Conservation (phyloP, 2,329 filamentous ascomycete genomes). For the Lecanicillium sp. region DNA sequence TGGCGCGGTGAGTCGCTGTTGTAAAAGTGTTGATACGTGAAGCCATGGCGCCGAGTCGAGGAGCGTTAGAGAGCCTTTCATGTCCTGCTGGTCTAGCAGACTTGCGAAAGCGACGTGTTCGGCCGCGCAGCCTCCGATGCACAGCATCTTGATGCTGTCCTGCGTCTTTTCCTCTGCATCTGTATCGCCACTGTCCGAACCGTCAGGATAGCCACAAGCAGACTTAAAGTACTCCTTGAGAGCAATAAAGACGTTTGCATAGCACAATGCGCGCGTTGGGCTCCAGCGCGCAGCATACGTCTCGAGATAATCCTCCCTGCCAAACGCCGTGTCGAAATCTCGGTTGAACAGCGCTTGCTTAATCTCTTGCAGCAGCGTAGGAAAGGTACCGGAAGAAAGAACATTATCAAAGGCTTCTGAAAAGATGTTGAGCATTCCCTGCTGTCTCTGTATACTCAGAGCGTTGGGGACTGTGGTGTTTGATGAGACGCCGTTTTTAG, state of each 20-base stretch:
- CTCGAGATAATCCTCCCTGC: constrained; percentile 58
- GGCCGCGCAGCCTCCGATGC: constrained; percentile 50
- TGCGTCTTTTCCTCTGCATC: not conserved
- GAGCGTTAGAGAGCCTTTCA: constrained; percentile 44
- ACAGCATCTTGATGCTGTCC: constrained; percentile 30
- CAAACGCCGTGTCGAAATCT: constrained; percentile 77
- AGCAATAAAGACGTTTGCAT: constrained; percentile 48
- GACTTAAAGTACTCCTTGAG: constrained; percentile 24
- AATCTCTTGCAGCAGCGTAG: constrained; percentile 62
- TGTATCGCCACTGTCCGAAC: no score
- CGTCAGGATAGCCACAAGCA: not conserved
- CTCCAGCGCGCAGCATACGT: constrained; percentile 91
- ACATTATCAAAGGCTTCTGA: constrained; percentile 49
- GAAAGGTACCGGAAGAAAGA: constrained; percentile 38
- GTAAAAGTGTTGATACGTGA: constrained; percentile 50
- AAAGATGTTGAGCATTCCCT: constrained; percentile 68
- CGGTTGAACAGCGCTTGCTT: constrained; percentile 81
- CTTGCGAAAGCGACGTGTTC: constrained; percentile 50
- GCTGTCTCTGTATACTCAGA: constrained; percentile 34
- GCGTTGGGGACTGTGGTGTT: not conserved
- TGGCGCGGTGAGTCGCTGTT: constrained; percentile 43
- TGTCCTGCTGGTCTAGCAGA: constrained; percentile 24
- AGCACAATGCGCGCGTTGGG: constrained; percentile 74
- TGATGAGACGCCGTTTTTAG: not conserved
- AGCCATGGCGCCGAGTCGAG: constrained; percentile 80